Conservation (phyloP, 371 early-diverging fungal genomes). For the Mortierella sp. region DNA sequence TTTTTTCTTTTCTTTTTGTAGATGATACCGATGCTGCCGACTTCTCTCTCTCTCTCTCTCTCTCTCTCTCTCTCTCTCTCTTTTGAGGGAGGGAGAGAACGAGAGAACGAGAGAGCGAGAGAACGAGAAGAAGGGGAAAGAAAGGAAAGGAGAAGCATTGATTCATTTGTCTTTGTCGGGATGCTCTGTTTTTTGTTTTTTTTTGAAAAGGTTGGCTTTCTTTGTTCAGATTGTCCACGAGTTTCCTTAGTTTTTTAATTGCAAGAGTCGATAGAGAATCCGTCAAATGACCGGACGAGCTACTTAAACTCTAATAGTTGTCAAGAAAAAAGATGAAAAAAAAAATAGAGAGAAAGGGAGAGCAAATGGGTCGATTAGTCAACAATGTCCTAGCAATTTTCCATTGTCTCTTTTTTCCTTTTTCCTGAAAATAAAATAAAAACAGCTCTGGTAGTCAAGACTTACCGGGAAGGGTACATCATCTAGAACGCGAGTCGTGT, state of each 20-base stretch:
- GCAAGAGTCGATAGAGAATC: too few relatives aligned
- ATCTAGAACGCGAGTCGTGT: conserved; percentile 62
- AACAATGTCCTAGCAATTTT: neutral
- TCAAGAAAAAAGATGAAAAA: conserved; percentile 4
- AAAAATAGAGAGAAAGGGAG: neutral
- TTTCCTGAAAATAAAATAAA: neutral
- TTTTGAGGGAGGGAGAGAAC: too few relatives aligned
- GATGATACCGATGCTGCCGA: too few relatives aligned
- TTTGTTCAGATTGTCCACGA: too few relatives aligned
- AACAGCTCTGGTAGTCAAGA: conserved; percentile 62
- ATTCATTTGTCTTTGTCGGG: conserved; percentile 25
- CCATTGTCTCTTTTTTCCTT: neutral
- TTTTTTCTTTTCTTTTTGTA: too few relatives aligned
- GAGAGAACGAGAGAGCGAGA: too few relatives aligned
- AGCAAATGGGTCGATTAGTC: neutral
- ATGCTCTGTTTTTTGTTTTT: conserved; percentile 29
- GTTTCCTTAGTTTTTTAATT: too few relatives aligned
- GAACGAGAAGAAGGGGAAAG: too few relatives aligned
- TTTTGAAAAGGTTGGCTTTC: conserved; percentile 1
- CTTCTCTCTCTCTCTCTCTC: too few relatives aligned
- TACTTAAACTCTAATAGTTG: conserved; percentile 47
- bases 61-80: too few relatives aligned
- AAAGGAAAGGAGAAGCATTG: too few relatives aligned
- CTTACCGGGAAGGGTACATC: conserved; percentile 93
- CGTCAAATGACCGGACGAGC: conserved; percentile 9